A percentile compares a stretch with the other conserved stretches of the same genome.
Evolutionary conservation across 2,329 filamentous ascomycete genomes (phyloP).

Genomic region (Chaetomium olivaceum): DNA sequence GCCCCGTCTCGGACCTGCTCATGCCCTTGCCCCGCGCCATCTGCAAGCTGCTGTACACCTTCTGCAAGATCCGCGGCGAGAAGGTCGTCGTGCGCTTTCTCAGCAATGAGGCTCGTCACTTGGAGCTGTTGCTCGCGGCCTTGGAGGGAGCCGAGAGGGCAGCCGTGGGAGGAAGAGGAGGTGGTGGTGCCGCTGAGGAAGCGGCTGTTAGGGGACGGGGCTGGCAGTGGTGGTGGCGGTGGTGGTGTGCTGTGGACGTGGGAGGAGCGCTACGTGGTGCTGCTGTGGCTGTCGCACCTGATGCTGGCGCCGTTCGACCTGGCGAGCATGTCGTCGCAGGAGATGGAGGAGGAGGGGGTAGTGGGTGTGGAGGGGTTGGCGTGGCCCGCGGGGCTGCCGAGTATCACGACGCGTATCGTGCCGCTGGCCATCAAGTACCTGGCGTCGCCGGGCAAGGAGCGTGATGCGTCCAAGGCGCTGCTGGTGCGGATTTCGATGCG

Average conservation of each 20-base stretch:
- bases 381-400: conserved; percentile 64
- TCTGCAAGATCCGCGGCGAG: conserved; percentile 92
- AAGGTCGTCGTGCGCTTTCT: conserved; percentile 91
- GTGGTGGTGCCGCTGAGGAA: background rate
- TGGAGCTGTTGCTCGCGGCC: conserved; percentile 76
- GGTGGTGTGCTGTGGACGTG: conserved; percentile 57
- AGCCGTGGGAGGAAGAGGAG: background rate
- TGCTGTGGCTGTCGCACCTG: conserved; percentile 85
- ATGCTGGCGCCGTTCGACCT: conserved; percentile 88
- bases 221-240: background rate
- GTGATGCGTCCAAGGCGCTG: conserved; percentile 80
- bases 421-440: conserved; percentile 72
- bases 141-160: conserved; percentile 61
- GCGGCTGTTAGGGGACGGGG: background rate
- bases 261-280: conserved; percentile 84
- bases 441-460: conserved; percentile 76
- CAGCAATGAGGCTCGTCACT: conserved; percentile 82
- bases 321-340: conserved; percentile 72
- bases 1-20: conserved; percentile 41
- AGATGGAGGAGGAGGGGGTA: conserved; percentile 46
- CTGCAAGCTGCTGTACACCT: conserved; percentile 77
- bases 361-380: conserved; percentile 43
- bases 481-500: conserved; percentile 81
- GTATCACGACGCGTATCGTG: conserved; percentile 69
- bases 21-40: conserved; percentile 68